A percentile compares a stretch with the other conserved stretches of the same genome.
Conservation (phyloP, 805 yeast species). For the Torulaspora gathmanii region DNA sequence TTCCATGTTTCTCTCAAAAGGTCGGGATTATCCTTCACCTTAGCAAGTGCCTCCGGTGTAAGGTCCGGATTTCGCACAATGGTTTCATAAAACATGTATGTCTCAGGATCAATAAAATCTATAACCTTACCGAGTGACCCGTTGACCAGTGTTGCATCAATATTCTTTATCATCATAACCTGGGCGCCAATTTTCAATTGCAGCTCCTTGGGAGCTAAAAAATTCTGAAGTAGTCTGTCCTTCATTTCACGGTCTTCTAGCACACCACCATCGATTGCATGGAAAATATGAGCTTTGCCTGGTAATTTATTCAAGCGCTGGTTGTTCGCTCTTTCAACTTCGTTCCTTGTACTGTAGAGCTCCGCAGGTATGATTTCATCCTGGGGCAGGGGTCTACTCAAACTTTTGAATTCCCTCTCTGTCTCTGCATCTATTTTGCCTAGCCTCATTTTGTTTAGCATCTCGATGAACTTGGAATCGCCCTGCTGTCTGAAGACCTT, state of each 20-base stretch:
- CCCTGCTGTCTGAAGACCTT: conserved; percentile 76
- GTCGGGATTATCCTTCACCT: conserved; percentile 17
- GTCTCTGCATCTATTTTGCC: conserved; percentile 53
- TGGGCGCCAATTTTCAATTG: conserved; percentile 67
- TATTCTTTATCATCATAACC: conserved; percentile 76
- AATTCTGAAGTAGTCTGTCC: conserved; percentile 47
- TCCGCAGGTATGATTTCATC: conserved; percentile 71
- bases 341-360: conserved; percentile 64
- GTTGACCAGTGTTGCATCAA: conserved; percentile 67
- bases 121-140: conserved; percentile 71
- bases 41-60: conserved; percentile 20
- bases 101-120: conserved; percentile 51
- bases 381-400: conserved; percentile 49
- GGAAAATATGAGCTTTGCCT: conserved; percentile 42
- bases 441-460: conserved; percentile 70
- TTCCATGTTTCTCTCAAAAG: conserved; percentile 18
- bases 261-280: conserved; percentile 53
- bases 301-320: conserved; percentile 44
- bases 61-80: conserved; percentile 19
- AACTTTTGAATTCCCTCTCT: conserved; percentile 44
- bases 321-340: conserved; percentile 64
- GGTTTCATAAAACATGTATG: conserved; percentile 41
- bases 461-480: conserved; percentile 61
- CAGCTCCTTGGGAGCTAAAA: conserved; percentile 56
- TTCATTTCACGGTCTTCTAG: conserved; percentile 40